Percentiles rank a stretch among this genome's conserved stretches.
Evolutionary conservation across 1,139 yeast genomes (phyloP).

Genomic region (Geotrichum reessii): DNA sequence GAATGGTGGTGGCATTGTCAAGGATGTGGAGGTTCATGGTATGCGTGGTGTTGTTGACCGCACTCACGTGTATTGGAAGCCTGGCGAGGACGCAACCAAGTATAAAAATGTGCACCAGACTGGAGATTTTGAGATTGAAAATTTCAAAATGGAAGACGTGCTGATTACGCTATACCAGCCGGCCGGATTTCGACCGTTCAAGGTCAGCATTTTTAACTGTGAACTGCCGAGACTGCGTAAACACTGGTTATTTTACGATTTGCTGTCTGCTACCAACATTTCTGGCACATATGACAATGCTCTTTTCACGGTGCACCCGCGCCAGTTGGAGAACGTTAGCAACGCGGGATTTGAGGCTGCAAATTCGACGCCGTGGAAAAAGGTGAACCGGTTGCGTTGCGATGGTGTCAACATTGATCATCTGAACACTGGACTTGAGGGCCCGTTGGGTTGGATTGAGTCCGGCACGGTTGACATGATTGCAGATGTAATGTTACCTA

Average conservation of each 20-base stretch:
- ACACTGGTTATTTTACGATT: constrained; percentile 88
- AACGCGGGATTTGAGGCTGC: constrained; percentile 19
- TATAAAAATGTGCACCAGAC: constrained; percentile 68
- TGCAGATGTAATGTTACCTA: constrained; percentile 82
- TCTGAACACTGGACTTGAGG: constrained; percentile 79
- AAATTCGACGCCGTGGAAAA: constrained; percentile 43
- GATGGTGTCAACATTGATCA: constrained; percentile 86
- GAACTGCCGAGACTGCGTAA: constrained; percentile 74
- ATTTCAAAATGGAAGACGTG: constrained; percentile 76
- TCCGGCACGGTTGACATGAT: constrained; percentile 86
- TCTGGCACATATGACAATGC: constrained; percentile 93
- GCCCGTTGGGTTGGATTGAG: constrained; percentile 96
- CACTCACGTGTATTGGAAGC: constrained; percentile 77
- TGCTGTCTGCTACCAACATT: constrained; percentile 75
- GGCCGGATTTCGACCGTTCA: constrained; percentile 69
- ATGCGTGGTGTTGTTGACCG: constrained; percentile 88
- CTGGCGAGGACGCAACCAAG: constrained; percentile 74
- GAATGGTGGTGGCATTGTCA: constrained; percentile 80
- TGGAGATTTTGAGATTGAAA: constrained; percentile 90
- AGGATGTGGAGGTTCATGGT: constrained; percentile 77
- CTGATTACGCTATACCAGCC: constrained; percentile 81
- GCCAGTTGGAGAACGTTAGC: constrained; percentile 40
- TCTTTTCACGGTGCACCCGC: constrained; percentile 80
- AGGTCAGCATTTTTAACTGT: constrained; percentile 79
- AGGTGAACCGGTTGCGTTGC: constrained; percentile 72